Base-by-base conservation (phyloP, 164 flowering plant genomes). In the Euptelea pleiosperma region DNA sequence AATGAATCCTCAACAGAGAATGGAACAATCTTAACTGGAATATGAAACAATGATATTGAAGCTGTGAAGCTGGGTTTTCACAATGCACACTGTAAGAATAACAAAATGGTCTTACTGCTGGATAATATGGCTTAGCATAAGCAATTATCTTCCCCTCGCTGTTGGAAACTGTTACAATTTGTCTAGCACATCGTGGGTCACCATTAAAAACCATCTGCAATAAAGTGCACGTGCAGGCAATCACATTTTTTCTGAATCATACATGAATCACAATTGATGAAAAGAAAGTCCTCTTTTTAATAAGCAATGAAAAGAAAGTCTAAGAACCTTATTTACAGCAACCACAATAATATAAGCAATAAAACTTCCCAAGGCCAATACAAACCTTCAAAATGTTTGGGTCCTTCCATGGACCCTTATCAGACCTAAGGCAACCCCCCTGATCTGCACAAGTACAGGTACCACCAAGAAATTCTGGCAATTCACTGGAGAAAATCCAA, bases 131-230 rank as follows among this genome's bases (percentile, higher is more conserved):
- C 78, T 80, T 85, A 8, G 92, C 89, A 76, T 83, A 86, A 30
- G 87, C 79, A 64, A 87, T 71, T 21, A 84, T 83, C 70, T 87
- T 87, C 44, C 96, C 95, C 29, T 87, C 95, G 55, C 89, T 81
- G 70, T 89, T 87, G 29, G 87, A 61, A 67, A 89, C 81, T 70
- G 89, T 87, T 25, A 91, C 91, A 52, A 89, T 80, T 67, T 89
- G 87, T 65, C 82, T 84, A 19, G 81, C 80, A 55, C 89, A 72
- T 22, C 72, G 76, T 58, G 91, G 79, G 60, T 77, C 96, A 45
- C 93, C 91, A 72, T 55, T 73, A 19, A 45, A 70, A 60, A 78
- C 74, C 85, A 80, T 71, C 85, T 80, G 75, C 55, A 63, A 12
- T 15, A 22, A 33, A 31, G 55, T 36, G 24, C 36, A 63, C 3